A percentile compares a stretch with the other conserved stretches of the same genome.
Evolutionary conservation across 148 eudicot genomes (phyloP).

Genomic region (Rheum nobile): DNA sequence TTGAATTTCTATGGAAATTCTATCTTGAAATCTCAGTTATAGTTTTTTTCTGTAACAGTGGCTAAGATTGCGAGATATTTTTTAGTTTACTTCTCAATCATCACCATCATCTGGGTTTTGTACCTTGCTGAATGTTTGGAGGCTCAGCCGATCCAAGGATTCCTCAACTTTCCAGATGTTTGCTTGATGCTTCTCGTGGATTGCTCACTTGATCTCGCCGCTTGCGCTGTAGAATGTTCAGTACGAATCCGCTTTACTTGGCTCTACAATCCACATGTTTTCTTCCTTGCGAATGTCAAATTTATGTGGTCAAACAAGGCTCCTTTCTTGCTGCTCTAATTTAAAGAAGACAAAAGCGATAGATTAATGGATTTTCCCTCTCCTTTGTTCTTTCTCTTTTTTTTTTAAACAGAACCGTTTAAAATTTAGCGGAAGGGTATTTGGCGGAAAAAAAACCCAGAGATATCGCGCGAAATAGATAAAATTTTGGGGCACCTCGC

Average conservation of each 20-base stretch:
- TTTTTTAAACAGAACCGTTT: no score
- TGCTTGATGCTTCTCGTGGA: slow-evolving; percentile 7
- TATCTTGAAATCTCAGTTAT: no score
- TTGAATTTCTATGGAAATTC: no score
- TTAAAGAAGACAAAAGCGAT: no score
- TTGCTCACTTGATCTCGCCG: slow-evolving; percentile 17
- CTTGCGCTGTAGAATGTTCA: no score
- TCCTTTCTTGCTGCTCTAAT: slow-evolving; percentile 16
- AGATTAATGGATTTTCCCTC: no score
- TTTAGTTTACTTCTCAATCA: neutral
- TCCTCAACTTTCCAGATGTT: slow-evolving; percentile 1
- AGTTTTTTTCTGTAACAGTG: no score
- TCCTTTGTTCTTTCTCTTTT: no score
- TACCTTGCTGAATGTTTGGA: slow-evolving; percentile 27
- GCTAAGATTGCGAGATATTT: slow-evolving; percentile 1
- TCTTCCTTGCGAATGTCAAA: slow-evolving; percentile 14
- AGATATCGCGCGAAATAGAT: no score
- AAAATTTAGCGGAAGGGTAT: no score
- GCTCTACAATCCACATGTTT: slow-evolving; percentile 19
- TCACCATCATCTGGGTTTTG: slow-evolving; percentile 3
- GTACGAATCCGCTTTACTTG: slow-evolving; percentile 17
- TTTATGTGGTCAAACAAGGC: slow-evolving; percentile 21
- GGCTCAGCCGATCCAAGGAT: slow-evolving; percentile 19
- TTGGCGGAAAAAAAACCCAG: no score
- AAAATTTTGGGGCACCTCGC: no score